These are phyloP conservation scores for Russula sp. DNA, from an alignment of 768 basidiomycete genomes.

Conservation along the genomic window DNA sequence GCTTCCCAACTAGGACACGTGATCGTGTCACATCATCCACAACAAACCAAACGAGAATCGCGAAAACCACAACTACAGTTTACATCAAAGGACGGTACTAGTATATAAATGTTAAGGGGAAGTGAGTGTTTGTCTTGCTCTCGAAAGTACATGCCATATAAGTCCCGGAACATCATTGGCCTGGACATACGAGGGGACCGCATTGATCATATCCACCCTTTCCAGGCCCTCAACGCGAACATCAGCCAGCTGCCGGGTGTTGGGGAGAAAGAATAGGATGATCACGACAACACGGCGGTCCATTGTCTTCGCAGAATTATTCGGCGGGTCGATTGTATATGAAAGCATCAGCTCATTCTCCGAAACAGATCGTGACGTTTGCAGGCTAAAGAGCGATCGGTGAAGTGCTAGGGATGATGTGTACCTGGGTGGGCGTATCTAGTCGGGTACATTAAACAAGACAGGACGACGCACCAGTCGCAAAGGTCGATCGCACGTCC, in stretches of 20 bases:
- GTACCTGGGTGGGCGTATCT: constrained; percentile 42
- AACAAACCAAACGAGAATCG: neutral
- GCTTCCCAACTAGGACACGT: constrained; percentile 5
- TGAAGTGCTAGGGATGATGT: constrained; percentile 61
- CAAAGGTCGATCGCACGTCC: constrained; percentile 55
- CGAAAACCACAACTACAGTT: neutral
- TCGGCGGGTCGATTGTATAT: constrained; percentile 40
- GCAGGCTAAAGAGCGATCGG: constrained; percentile 50
- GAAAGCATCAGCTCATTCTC: constrained; percentile 73
- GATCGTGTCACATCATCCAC: neutral
- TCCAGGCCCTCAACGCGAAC: constrained; percentile 48
- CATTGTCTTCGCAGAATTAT: constrained; percentile 22
- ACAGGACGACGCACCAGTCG: constrained; percentile 47
- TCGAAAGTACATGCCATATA: constrained; percentile 50
- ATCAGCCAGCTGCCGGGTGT: constrained; percentile 56
- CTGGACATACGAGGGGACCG: constrained; percentile 55
- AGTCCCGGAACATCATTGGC: constrained; percentile 60
- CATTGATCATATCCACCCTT: constrained; percentile 47
- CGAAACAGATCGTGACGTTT: constrained; percentile 50
- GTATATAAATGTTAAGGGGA: neutral
- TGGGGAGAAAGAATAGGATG: constrained; percentile 59
- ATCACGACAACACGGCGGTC: constrained; percentile 38
- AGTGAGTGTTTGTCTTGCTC: constrained; percentile 29
- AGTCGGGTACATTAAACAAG: neutral
- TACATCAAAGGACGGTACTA: neutral